Evolutionary conservation across 1,284 basidiomycete species (phyloP), one percentile per base, ranked within the genome.

Genomic region (Pseudozyma thailandica): DNA sequence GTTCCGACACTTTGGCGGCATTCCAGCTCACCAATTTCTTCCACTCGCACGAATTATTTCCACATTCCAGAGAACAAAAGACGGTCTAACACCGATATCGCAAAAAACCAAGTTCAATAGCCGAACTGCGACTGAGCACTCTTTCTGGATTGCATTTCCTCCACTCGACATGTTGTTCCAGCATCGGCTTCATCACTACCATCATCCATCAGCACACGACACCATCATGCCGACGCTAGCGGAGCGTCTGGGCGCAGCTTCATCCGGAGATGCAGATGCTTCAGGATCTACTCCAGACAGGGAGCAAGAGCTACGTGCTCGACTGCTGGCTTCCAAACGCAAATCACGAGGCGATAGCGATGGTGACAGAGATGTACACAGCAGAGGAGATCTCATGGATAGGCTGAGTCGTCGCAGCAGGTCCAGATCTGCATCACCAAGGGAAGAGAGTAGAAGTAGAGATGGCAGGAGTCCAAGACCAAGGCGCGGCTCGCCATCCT

Each of bases 11-110:
- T 31, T 7, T 8, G 15, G 25, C 18, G 15, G 20, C n/a, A 35
- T 48, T 66, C 64, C 58, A 68, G 50, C 64, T 60, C 58, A 68
- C 41, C 50, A 8, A 15, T 31, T 58, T 68, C 57, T 68, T 68
- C 57, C 50, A 68, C 47, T 68, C 64, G 64, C 57, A 57, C 64
- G 64, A 41, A 4, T 9, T 23, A n/a, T 37, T 21, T 35, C 18
- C 13, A 15, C 4, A 10, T 1, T 10, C 9, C 1, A 16, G 16
- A 3, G 4, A 7, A 47, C 27, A 23, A n/a, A 12, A 1, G 18
- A 12, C 13, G 33, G 21, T 46, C 45, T 52, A 41, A 45, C 43
- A 50, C n/a, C n/a, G n/a, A 27, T 13, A 4, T 12, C 16, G 13
- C 23, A 26, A 21, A 12, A 27, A 6, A 16, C 15, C 16, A 7